Base-by-base conservation (phyloP, 305 asterid genomes). In the Salvia sclarea region DNA sequence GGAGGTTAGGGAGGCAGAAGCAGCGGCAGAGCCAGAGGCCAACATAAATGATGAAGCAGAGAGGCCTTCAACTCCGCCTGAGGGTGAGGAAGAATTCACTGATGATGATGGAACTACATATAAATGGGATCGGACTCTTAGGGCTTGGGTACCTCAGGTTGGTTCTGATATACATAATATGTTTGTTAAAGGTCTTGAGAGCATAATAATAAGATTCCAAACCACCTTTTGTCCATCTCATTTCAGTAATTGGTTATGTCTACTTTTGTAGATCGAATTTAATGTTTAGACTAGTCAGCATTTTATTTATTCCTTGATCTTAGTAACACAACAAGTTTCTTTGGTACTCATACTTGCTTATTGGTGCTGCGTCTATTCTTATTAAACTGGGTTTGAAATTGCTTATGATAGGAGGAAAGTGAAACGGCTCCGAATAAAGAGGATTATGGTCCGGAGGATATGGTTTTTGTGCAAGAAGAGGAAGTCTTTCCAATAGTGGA, bases 141-240 rank as follows among this genome's bases (percentile, higher is more conserved):
- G 69, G 83, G 92, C 83, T 44, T 88, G 97, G 98, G 96, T 86
- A 70, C 98, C 98, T 72, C 96, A 93, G 97, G 98, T 93, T 63
- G 61, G 77, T 67, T 66, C 68, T 47, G 33, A 43, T 17, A 38
- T 66, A 47, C 69, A 45, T 28, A 30, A 14, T 54, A 60, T 37
- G 40, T 56, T 24, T 52, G 25, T 45, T 55, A 11, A 48, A 38
- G 41, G 54, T 1, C 56, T 28, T 22, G 7, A 64, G 61, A 56
- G 48, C 28, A 66, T 35, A 64, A 9, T 4, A 10, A 11, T 54
- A 45, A 11, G 10, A 20, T n/a, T 38, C 41, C 11, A 35, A 33
- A 24, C 52, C 58, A 35, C 21, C 33, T 56, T 58, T 59, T 58
- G 17, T 48, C 48, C 67, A 8, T 50, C 21, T 18, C 40, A 47